Evolutionary conservation across 2,329 filamentous ascomycete species (phyloP), one percentile per base, ranked within the genome.

Genomic region (Phialophora verrucosa): DNA sequence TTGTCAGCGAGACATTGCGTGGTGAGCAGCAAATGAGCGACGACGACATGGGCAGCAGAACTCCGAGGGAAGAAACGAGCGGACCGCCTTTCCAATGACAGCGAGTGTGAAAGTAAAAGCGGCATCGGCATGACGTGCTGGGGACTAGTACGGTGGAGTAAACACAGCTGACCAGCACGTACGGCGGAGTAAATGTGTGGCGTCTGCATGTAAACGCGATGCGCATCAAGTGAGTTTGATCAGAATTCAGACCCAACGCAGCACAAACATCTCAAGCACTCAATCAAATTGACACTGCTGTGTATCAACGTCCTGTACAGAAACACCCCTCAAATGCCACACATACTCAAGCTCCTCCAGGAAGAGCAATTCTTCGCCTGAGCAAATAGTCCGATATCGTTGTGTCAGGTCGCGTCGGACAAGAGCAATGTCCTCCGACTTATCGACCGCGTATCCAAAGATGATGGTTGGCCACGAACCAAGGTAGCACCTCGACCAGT

Each of bases 381-480:
- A 64, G 42, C 62, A 63, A 23, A 69, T 8, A 25, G 51, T 53
- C 17, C 49, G 63, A 29, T 56, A 57, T 31, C 67, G 58, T 32
- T 65, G 44, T 38, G 60, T 12, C 47, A 69, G 31, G 56, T 69
- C 67, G 5, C 17, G 27, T 44, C 64, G 51, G 20, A 69, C 56
- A 42, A 69, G 14, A 12, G 57, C 67, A 29, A 67, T 56, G 25
- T 64, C 53, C 32, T 65, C 64, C 8, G 62, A 55, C 35, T 50
- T 62, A 12, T 64, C 62, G n/a, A 65, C 64, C 4, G 67, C 67
- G 42, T 66, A 69, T 25, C 67, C 64, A 42, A 69, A 63, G 17
- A 69, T 66, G 35, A 69, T 54, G 2, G 64, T 27, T n/a, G 67
- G 64, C 67, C 67, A 69, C 17, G 67, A 67, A 3, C 67, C 67